phyloP scores from a whole-genome alignment of 192 early-diverging fungal species.

The Backusella mclennaniae region DNA sequence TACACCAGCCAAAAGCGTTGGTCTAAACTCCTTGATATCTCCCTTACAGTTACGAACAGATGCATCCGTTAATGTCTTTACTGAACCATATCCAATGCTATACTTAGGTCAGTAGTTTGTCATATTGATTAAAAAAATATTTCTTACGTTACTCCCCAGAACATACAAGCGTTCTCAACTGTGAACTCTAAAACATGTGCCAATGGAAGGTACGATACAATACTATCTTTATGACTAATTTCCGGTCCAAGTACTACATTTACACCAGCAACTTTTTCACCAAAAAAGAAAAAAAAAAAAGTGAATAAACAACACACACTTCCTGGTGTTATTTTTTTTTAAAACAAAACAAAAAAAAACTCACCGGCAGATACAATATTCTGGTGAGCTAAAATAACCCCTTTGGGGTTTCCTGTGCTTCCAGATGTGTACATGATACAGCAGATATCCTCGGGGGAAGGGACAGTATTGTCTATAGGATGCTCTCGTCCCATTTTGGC shows the following conservation, averaged over 20 bases:
- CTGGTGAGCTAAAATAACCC: conserved; percentile 80
- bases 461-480: conserved; percentile 58
- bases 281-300: conserved; percentile 11
- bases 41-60: conserved; percentile 62
- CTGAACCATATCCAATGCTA: conserved; percentile 54
- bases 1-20: conserved; percentile 60
- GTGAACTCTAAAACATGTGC: conserved; percentile 70
- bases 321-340: neutral
- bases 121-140: neutral
- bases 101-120: neutral
- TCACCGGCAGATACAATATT: conserved; percentile 78
- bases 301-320: neutral
- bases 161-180: conserved; percentile 41
- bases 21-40: conserved; percentile 59
- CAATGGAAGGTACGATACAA: conserved; percentile 82
- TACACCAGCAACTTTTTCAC: conserved; percentile 57
- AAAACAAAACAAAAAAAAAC: conserved; percentile 18
- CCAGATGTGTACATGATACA: conserved; percentile 92
- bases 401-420: conserved; percentile 92
- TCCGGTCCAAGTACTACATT: conserved; percentile 46
- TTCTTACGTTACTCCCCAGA: conserved; percentile 30
- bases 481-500: conserved; percentile 61
- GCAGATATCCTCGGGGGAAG: conserved; percentile 65
- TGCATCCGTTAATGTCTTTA: conserved; percentile 54
- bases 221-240: conserved; percentile 42